A percentile compares a stretch with the other conserved stretches of the same genome.
phyloP scores from a whole-genome alignment of 164 flowering plant species.

The Berberis thunbergii region DNA sequence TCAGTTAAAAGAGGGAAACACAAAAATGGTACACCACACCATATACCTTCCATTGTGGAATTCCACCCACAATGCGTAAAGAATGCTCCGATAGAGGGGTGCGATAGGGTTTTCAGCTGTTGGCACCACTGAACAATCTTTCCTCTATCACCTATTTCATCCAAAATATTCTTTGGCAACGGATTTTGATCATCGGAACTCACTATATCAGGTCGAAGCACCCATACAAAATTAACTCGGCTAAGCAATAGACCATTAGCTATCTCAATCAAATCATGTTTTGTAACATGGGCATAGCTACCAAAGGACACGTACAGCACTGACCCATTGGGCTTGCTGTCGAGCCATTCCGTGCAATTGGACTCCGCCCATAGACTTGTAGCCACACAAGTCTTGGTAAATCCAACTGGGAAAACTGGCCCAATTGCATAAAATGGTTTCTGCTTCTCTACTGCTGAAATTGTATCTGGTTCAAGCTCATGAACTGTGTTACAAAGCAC shows the following conservation, averaged over 20 bases:
- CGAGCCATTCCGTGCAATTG: constrained; percentile 69
- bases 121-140: constrained; percentile 63
- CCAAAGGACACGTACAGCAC: constrained; percentile 85
- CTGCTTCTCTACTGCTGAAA: constrained; percentile 37
- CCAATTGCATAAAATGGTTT: constrained; percentile 58
- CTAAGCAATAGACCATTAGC: constrained; percentile 54
- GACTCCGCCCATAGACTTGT: constrained; percentile 79
- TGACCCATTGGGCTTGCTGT: constrained; percentile 44
- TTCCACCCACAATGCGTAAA: constrained; percentile 85
- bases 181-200: constrained; percentile 39
- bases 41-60: constrained; percentile 56
- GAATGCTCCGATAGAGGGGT: constrained; percentile 67
- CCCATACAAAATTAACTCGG: constrained; percentile 58
- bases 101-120: constrained; percentile 43
- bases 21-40: constrained; percentile 51
- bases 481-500: constrained; percentile 62
- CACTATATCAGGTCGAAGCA: constrained; percentile 63
- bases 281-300: constrained; percentile 61
- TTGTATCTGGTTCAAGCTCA: constrained; percentile 53
- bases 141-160: constrained; percentile 24
- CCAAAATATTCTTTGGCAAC: constrained; percentile 36
- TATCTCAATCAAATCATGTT: constrained; percentile 43
- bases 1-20: constrained; percentile 67
- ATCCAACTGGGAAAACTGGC: constrained; percentile 41
- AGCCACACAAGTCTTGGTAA: constrained; percentile 33